phyloP scores from a whole-genome alignment of 2,329 filamentous ascomycete species.

The Arthrobotrys conoides region DNA sequence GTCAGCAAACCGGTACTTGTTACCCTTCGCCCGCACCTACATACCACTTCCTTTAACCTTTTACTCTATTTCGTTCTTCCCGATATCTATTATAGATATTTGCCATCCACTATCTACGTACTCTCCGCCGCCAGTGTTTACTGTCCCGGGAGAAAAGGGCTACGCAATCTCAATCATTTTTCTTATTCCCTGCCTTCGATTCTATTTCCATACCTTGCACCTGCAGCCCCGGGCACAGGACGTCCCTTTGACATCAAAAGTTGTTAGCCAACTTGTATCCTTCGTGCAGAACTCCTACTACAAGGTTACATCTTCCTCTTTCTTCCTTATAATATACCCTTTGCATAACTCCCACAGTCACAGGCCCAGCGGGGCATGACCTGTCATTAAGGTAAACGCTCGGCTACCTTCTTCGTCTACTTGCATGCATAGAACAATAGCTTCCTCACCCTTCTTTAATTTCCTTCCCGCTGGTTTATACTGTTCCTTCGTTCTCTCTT shows the following conservation, averaged over 20 bases:
- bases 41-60: slow-evolving; percentile 33
- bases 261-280: slow-evolving; percentile 51
- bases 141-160: slow-evolving; percentile 45
- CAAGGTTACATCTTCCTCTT: slow-evolving; percentile 52
- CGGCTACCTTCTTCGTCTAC: slow-evolving; percentile 60
- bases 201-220: slow-evolving; percentile 47
- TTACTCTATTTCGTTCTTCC: slow-evolving; percentile 36
- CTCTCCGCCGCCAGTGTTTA: slow-evolving; percentile 20
- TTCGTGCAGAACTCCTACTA: slow-evolving; percentile 58
- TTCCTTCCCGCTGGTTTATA: slow-evolving; percentile 36
- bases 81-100: slow-evolving; percentile 44
- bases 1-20: slow-evolving; percentile 59
- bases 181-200: slow-evolving; percentile 33
- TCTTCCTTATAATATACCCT: slow-evolving; percentile 34
- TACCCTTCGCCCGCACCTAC: slow-evolving; percentile 33
- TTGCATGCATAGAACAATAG: slow-evolving; percentile 56
- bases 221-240: slow-evolving; percentile 16
- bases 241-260: slow-evolving; percentile 26
- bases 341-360: slow-evolving; percentile 43
- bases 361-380: slow-evolving; percentile 56
- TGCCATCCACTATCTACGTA: slow-evolving; percentile 22
- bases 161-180: slow-evolving; percentile 60
- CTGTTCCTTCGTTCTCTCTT: slow-evolving; percentile 15
- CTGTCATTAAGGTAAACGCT: slow-evolving; percentile 60
- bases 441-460: slow-evolving; percentile 52